phyloP scores from a whole-genome alignment of 139 green algal species.

The Tetradesmus lagerheimii region DNA sequence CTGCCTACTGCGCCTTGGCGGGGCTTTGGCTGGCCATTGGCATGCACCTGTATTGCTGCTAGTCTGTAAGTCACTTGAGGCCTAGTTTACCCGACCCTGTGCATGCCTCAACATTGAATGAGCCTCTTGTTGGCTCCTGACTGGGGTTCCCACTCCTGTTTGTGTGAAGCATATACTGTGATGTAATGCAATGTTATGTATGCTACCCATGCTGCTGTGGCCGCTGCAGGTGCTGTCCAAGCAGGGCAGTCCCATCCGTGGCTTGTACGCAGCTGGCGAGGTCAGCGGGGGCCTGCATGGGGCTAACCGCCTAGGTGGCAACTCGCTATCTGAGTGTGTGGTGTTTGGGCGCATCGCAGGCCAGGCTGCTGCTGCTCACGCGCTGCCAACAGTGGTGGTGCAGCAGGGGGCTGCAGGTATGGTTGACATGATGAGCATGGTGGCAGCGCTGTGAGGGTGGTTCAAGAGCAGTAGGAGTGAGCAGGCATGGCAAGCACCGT shows the following conservation, averaged over 20 bases:
- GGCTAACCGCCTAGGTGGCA: slow-evolving; percentile 82
- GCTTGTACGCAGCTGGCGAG: slow-evolving; percentile 84
- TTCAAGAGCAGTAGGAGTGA: too few species aligned
- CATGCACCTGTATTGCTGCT: too few species aligned
- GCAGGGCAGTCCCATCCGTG: slow-evolving; percentile 59
- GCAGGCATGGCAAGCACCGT: too few species aligned
- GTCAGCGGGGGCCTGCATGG: slow-evolving; percentile 83
- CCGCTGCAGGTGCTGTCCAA: slow-evolving; percentile 31
- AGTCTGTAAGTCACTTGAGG: too few species aligned
- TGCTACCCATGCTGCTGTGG: background rate
- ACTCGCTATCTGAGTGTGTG: slow-evolving; percentile 84
- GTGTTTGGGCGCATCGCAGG: slow-evolving; percentile 83
- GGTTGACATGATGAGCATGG: slow-evolving; percentile 28
- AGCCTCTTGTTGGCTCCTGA: too few species aligned
- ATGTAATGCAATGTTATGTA: too few species aligned
- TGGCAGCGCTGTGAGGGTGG: slow-evolving; percentile 2
- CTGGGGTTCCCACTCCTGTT: too few species aligned
- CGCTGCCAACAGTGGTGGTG: slow-evolving; percentile 2
- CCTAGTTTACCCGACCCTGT: too few species aligned
- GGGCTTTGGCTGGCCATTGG: too few species aligned
- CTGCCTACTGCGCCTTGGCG: too few species aligned
- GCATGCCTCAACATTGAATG: too few species aligned
- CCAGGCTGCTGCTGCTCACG: slow-evolving; percentile 30
- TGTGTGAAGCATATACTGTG: too few species aligned
- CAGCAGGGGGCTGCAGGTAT: background rate